Evolutionary conservation across 768 basidiomycete species (phyloP).

Genomic region (Tremella mesenterica): DNA sequence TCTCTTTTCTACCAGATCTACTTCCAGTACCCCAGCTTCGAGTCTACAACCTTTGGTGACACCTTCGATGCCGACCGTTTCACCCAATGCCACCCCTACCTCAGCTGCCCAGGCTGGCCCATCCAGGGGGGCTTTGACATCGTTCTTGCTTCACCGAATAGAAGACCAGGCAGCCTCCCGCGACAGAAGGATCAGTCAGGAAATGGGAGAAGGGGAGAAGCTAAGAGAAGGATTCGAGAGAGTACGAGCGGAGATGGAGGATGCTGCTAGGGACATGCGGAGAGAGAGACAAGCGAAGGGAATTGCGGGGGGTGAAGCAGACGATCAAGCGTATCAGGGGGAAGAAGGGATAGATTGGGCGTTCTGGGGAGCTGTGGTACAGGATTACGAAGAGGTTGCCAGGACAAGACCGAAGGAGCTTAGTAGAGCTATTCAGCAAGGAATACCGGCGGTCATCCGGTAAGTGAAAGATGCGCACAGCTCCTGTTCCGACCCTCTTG

Average conservation of each 20-base stretch:
- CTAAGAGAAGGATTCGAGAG: slow-evolving; percentile 38
- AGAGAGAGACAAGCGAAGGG: slow-evolving; percentile 18
- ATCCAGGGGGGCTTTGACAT: slow-evolving; percentile 14
- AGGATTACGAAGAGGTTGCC: slow-evolving; percentile 85
- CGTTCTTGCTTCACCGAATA: slow-evolving; percentile 20
- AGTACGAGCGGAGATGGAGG: slow-evolving; percentile 38
- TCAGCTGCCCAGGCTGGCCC: slow-evolving; percentile 3
- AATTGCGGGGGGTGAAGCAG: neutral
- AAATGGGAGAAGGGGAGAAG: slow-evolving; percentile 29
- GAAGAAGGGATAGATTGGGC: slow-evolving; percentile 29
- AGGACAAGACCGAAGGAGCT: slow-evolving; percentile 66
- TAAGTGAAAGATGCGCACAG: slow-evolving; percentile 50
- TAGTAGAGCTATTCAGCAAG: slow-evolving; percentile 80
- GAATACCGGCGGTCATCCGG: slow-evolving; percentile 87
- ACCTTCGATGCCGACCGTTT: neutral
- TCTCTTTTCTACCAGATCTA: slow-evolving; percentile 11
- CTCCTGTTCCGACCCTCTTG: neutral
- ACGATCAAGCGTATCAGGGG: slow-evolving; percentile 2
- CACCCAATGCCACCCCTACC: neutral
- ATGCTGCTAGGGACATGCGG: slow-evolving; percentile 38
- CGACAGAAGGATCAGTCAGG: slow-evolving; percentile 28
- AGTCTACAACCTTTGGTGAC: neutral
- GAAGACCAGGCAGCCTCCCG: slow-evolving; percentile 16
- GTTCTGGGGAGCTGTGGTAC: slow-evolving; percentile 92
- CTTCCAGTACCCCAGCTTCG: neutral